Conservation (phyloP, 1,284 basidiomycete species). For the Amylostereum chailletii region DNA sequence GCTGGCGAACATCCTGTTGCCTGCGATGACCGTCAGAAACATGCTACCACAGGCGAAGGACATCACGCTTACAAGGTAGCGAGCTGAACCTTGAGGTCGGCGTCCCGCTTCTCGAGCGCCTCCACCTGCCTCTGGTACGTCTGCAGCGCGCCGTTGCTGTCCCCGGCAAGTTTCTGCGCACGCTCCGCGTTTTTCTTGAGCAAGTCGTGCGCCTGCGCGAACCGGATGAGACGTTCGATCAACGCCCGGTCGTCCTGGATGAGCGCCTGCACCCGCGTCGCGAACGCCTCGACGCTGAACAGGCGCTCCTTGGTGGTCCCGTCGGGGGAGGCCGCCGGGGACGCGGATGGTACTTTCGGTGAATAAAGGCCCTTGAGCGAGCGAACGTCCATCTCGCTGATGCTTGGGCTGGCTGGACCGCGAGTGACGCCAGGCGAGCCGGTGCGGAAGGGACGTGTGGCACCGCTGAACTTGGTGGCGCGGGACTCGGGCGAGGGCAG, state of each 20-base stretch:
- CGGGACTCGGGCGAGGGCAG: conserved; percentile 76
- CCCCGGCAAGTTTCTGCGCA: conserved; percentile 82
- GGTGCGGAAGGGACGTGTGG: conserved; percentile 38
- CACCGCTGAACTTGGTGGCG: conserved; percentile 44
- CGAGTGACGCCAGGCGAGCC: conserved; percentile 30
- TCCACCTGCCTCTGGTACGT: conserved; percentile 85
- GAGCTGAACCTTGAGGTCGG: conserved; percentile 39
- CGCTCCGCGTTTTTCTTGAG: conserved; percentile 86
- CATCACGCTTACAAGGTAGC: conserved; percentile 42
- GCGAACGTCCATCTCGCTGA: conserved; percentile 75
- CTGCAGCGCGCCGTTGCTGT: conserved; percentile 68
- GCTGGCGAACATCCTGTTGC: conserved; percentile 57
- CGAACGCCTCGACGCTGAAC: conserved; percentile 69
- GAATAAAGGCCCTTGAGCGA: conserved; percentile 70
- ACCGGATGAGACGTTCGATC: conserved; percentile 74
- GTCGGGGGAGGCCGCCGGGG: conserved; percentile 19
- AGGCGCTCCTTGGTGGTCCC: conserved; percentile 21
- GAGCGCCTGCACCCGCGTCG: conserved; percentile 67
- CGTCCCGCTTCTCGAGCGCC: conserved; percentile 68
- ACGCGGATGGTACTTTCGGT: conserved; percentile 24
- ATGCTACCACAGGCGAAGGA: conserved; percentile 16
- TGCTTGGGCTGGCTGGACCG: conserved; percentile 32
- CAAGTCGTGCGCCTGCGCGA: conserved; percentile 80
- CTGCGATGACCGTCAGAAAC: conserved; percentile 26
- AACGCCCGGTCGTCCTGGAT: conserved; percentile 74